These are phyloP conservation scores for Thermomyces lanuginosus DNA, from an alignment of 2,329 filamentous ascomycete genomes.

Conservation along the genomic window DNA sequence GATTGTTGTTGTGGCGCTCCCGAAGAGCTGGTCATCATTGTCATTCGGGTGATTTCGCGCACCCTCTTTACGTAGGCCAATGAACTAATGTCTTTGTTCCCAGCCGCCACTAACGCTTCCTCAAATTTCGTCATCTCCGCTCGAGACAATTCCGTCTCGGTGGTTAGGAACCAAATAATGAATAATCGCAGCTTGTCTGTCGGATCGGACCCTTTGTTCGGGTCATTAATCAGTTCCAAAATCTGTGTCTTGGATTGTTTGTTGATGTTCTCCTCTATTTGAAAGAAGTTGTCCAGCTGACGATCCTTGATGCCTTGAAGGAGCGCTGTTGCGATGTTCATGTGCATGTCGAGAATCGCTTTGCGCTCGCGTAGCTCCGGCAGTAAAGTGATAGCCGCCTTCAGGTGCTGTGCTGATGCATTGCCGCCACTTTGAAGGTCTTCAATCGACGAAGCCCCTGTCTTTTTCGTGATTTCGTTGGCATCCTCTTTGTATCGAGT, in stretches of 20 bases:
- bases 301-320: slow-evolving; percentile 79
- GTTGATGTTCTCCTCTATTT: slow-evolving; percentile 79
- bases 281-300: slow-evolving; percentile 90
- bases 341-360: slow-evolving; percentile 89
- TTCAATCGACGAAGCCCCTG: slow-evolving; percentile 79
- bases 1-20: slow-evolving; percentile 45
- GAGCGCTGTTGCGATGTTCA: slow-evolving; percentile 82
- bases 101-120: slow-evolving; percentile 59
- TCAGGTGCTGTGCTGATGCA: slow-evolving; percentile 82
- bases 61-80: slow-evolving; percentile 80
- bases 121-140: slow-evolving; percentile 75
- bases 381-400: slow-evolving; percentile 82
- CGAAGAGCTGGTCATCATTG: slow-evolving; percentile 80
- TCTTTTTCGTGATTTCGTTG: slow-evolving; percentile 85
- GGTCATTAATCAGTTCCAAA: slow-evolving; percentile 67
- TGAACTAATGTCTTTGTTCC: slow-evolving; percentile 54
- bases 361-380: slow-evolving; percentile 89
- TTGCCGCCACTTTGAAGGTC: slow-evolving; percentile 81
- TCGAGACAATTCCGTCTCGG: slow-evolving; percentile 71
- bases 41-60: slow-evolving; percentile 91
- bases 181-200: slow-evolving; percentile 85
- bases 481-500: slow-evolving; percentile 93
- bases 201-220: slow-evolving; percentile 65
- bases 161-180: slow-evolving; percentile 92
- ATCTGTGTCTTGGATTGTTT: slow-evolving; percentile 85